Evolutionary conservation across 768 basidiomycete genomes (phyloP), one percentile per base, ranked within the genome.

Genomic region (Ramaria sp.): DNA sequence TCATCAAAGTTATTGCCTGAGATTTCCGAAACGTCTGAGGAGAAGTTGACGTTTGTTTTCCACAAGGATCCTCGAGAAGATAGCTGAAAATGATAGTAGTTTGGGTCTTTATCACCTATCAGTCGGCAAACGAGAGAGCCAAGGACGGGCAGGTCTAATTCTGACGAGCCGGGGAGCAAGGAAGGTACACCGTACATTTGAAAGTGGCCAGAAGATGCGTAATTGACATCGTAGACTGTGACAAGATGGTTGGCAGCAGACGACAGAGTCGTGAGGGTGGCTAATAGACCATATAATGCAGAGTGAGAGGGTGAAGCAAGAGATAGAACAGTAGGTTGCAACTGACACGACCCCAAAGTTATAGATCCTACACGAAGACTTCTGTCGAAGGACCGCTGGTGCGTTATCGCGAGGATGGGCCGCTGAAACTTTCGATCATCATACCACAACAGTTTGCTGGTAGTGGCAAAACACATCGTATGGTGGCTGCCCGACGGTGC

Each of bases 391-490:
- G 73, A 69, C 18, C 86, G 72, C 47, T 73, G 68, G 64, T 91
- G 88, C 52, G 73, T 77, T 59, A 76, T 76, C 3, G 75, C 77
- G 8, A 90, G 59, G 3, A 89, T 61, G 5, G 86, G 83, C 56
- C 69, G 78, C 22, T 63, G 63, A n/a, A 74, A 66, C 60, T 73
- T 76, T 30, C 87, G 76, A 27, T 72, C 68, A 61, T 91, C 88
- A 27, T 89, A 63, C 87, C 88, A 90, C 13, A 82, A 58, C 15
- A 89, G 60, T 43, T 83, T 73, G 0, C 68, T 70, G 1, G 85
- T 89, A 0, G 85, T 79, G 28, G 73, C 75, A 3, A 86, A 58
- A 2, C 77, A 74, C 28, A 82, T 61, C 37, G 82, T 64, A 43
- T 75, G 62, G 56, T 78, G 73, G 5, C 65, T 12, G 3, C 20